Evolutionary conservation across 257 asterid species (phyloP), one percentile per base, ranked within the genome.

Genomic region (Solanum sparsipilum): DNA sequence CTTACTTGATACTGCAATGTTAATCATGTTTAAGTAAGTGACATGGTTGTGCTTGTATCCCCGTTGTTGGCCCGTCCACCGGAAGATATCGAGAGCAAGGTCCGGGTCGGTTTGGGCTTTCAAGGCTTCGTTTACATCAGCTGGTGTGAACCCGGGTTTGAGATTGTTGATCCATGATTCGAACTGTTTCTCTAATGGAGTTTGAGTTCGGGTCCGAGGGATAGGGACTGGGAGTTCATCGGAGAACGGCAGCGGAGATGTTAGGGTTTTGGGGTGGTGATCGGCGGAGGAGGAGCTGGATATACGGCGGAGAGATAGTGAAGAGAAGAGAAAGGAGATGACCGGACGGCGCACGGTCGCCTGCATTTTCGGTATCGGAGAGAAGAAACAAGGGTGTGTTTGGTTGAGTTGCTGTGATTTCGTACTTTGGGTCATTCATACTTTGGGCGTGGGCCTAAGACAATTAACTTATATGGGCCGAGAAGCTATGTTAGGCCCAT

Each of bases 11-110:
- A 93, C 90, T 4, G 94, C 89, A 86, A 94, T 93, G 65, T 93
- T 90, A 88, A 96, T 89, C 93, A 96, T 96, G 27, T 95, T 86
- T 82, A 93, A 92, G 92, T 97, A 97, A 79, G 96, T 96, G 84
- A 89, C 29, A 84, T 91, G 91, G 87, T 87, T 89, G 91, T 97
- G 99, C 91, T 93, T 97, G 95, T 94, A 97, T 89, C 91, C 86
- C 58, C 98, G 96, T 89, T 95, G 99, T 90, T 94, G 98, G 41
- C 98, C 95, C 1, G 98, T 96, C 98, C 98, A 97, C 7, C 98
- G 97, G 94, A 97, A 97, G 29, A 97, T 95, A 91, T 96, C 99
- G 86, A 96, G 96, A 63, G 99, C 97, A 32, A 96, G 90, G 90
- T 96, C 99, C 23, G 98, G 97, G 93, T 97, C 98, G 58, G 95